These are phyloP conservation scores for Litchi chinensis DNA, from an alignment of 345 rosid genomes.

Conservation along the genomic window DNA sequence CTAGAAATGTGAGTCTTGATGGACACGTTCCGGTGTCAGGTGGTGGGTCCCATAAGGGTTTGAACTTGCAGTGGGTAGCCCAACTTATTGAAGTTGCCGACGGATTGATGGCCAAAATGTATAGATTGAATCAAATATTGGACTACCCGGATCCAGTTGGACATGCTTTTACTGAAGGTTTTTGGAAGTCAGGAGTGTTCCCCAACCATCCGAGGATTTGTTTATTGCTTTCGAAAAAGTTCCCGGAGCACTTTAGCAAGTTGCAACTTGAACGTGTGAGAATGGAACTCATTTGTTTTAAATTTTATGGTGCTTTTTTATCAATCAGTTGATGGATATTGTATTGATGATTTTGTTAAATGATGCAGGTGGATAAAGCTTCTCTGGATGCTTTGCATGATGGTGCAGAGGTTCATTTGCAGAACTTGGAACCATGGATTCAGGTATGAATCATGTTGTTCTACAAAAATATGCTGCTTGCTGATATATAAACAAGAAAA, in stretches of 20 bases:
- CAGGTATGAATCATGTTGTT: slow-evolving; percentile 50
- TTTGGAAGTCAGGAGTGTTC: slow-evolving; percentile 94
- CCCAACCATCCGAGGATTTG: slow-evolving; percentile 91
- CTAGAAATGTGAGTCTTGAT: slow-evolving; percentile 61
- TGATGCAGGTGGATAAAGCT: slow-evolving; percentile 80
- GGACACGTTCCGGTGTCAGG: slow-evolving; percentile 60
- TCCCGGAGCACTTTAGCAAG: slow-evolving; percentile 93
- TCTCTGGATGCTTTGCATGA: slow-evolving; percentile 88
- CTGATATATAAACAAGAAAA: not conserved
- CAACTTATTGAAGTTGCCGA: slow-evolving; percentile 94
- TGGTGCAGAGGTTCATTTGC: slow-evolving; percentile 86
- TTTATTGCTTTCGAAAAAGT: slow-evolving; percentile 84
- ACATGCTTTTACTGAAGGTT: slow-evolving; percentile 76
- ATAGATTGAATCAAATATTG: slow-evolving; percentile 87
- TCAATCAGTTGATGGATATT: slow-evolving; percentile 19
- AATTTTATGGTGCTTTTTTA: not conserved
- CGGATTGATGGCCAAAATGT: slow-evolving; percentile 97
- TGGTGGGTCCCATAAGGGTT: slow-evolving; percentile 71
- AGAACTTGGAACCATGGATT: slow-evolving; percentile 96
- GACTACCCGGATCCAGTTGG: slow-evolving; percentile 84
- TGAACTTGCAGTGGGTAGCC: slow-evolving; percentile 90
- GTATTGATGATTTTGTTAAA: slow-evolving; percentile 5
- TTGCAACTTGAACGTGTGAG: slow-evolving; percentile 97
- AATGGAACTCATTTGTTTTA: slow-evolving; percentile 12
- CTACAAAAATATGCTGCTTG: not conserved